These are phyloP conservation scores for Dalechampia spathulata DNA, from an alignment of 441 rosid species.

Conservation along the genomic window DNA sequence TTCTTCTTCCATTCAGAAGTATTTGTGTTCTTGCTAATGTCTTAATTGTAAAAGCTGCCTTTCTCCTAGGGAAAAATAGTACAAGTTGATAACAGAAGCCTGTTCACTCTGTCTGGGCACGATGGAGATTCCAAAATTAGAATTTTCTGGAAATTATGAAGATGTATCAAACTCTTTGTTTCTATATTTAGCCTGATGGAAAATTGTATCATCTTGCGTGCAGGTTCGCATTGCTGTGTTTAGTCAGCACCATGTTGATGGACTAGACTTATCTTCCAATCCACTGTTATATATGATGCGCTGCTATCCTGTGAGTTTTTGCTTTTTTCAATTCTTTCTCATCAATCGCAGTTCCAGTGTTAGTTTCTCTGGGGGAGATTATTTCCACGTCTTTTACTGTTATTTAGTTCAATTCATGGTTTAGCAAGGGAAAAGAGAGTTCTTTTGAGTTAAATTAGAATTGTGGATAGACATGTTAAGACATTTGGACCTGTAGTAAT, in stretches of 20 bases:
- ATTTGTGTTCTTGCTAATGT: slow-evolving; percentile 10
- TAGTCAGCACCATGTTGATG: slow-evolving; percentile 98
- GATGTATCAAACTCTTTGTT: background rate
- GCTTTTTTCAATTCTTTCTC: background rate
- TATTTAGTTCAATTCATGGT: background rate
- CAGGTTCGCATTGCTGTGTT: slow-evolving; percentile 99
- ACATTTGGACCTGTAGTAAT: background rate
- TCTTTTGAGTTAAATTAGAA: background rate
- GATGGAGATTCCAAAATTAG: background rate
- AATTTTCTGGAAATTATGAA: background rate
- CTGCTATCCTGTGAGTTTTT: slow-evolving; percentile 79
- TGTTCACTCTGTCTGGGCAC: background rate
- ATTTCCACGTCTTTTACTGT: background rate
- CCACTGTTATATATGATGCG: slow-evolving; percentile 98
- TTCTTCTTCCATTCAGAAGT: background rate
- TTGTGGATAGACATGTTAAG: background rate
- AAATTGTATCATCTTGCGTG: slow-evolving; percentile 13
- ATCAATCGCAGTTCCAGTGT: slow-evolving; percentile 6
- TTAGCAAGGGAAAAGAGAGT: no score
- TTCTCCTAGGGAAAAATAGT: background rate
- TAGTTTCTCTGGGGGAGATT: background rate
- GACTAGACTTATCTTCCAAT: slow-evolving; percentile 87
- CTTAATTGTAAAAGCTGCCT: background rate
- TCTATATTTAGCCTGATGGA: slow-evolving; percentile 7
- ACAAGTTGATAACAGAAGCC: background rate